These are phyloP conservation scores for Xylaria multiplex DNA, from an alignment of 2,329 filamentous ascomycete genomes.

Conservation along the genomic window DNA sequence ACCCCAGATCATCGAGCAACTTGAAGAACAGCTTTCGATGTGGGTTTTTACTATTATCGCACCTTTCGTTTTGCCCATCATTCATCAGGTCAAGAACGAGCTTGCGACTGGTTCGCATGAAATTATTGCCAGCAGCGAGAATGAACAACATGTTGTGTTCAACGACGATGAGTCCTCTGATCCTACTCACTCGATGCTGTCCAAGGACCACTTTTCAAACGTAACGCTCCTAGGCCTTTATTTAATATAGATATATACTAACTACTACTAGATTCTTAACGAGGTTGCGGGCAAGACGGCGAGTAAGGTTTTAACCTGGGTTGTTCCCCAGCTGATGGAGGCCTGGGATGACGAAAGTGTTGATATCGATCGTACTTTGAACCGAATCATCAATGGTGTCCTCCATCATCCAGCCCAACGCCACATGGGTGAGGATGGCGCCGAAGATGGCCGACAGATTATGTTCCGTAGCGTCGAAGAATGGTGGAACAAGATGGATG, in stretches of 20 bases:
- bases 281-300: conserved; percentile 87
- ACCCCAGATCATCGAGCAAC: conserved; percentile 83
- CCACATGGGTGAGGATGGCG: conserved; percentile 74
- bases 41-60: conserved; percentile 94
- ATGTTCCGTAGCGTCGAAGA: conserved; percentile 84
- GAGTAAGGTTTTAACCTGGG: conserved; percentile 81
- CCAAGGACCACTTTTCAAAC: conserved; percentile 95
- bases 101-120: conserved; percentile 86
- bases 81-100: conserved; percentile 86
- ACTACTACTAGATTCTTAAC: conserved; percentile 71
- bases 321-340: conserved; percentile 87
- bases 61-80: conserved; percentile 86
- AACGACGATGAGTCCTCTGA: conserved; percentile 78
- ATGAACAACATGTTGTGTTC: conserved; percentile 89
- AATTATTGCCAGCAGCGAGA: conserved; percentile 84
- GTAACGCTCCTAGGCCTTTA: conserved; percentile 53
- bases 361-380: conserved; percentile 75
- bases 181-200: conserved; percentile 94
- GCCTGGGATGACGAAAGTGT: conserved; percentile 82
- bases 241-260: conserved; percentile 18
- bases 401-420: conserved; percentile 89
- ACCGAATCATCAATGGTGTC: conserved; percentile 82
- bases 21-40: conserved; percentile 86
- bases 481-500: conserved; percentile 80
- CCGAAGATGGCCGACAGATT: conserved; percentile 73